These are phyloP conservation scores for Trametes hirsuta DNA, from an alignment of 1,284 basidiomycete genomes.

Conservation along the genomic window DNA sequence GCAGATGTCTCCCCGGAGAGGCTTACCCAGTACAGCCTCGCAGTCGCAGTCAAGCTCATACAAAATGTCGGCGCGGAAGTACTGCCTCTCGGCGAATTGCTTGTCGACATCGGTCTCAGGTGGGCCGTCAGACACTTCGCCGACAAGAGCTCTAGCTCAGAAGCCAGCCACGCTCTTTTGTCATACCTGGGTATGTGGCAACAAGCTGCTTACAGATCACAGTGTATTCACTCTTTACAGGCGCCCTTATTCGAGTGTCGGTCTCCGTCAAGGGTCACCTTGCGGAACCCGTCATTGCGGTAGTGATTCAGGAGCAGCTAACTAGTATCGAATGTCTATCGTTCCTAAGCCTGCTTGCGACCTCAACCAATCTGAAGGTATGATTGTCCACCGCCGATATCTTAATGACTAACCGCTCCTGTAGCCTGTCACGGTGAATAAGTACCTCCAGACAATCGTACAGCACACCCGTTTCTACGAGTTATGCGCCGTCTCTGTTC, in stretches of 20 bases:
- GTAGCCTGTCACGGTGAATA: conserved; percentile 66
- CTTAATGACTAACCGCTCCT: conserved; percentile 4
- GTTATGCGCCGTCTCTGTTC: conserved; percentile 36
- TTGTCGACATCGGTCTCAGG: conserved; percentile 50
- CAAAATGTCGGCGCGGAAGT: conserved; percentile 5
- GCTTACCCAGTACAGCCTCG: conserved; percentile 17
- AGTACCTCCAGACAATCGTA: conserved; percentile 61
- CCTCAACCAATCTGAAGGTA: conserved; percentile 63
- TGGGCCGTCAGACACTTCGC: conserved; percentile 52
- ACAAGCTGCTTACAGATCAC: background rate
- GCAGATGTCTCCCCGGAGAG: conserved; percentile 10
- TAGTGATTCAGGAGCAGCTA: conserved; percentile 65
- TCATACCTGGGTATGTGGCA: background rate
- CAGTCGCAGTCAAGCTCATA: background rate
- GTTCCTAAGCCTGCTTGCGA: conserved; percentile 52
- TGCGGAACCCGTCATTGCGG: conserved; percentile 76
- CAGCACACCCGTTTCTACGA: conserved; percentile 63
- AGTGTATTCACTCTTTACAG: background rate
- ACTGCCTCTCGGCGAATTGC: conserved; percentile 29
- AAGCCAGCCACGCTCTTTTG: conserved; percentile 15
- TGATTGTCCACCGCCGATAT: conserved; percentile 13
- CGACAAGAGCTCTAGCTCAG: conserved; percentile 29
- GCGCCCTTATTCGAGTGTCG: background rate
- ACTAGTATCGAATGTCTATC: conserved; percentile 46
- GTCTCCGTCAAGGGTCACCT: conserved; percentile 55